A percentile compares a stretch with the other conserved stretches of the same genome.
These are phyloP conservation scores for Ormosia semicastrata DNA, from an alignment of 306 rosid species.

Conservation along the genomic window DNA sequence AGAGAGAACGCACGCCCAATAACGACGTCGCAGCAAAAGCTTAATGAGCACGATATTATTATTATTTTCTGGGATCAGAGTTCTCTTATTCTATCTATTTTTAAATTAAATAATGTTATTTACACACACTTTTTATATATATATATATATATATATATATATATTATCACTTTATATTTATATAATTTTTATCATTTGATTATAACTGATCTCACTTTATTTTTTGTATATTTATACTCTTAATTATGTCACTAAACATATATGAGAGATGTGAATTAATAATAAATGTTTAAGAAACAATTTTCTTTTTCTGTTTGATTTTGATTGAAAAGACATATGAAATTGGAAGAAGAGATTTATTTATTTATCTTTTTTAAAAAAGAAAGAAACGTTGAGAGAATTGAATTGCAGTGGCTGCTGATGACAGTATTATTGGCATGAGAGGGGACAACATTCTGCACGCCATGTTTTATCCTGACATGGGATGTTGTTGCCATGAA, in stretches of 20 bases:
- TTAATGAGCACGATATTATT: not conserved
- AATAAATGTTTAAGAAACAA: too few relatives aligned
- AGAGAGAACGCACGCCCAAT: not conserved
- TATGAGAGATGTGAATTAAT: not conserved
- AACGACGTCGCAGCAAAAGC: not conserved
- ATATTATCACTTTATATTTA: too few relatives aligned
- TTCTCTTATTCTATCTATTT: not conserved
- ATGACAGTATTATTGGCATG: constrained; percentile 29
- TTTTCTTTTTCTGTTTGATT: not conserved
- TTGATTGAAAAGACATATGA: not conserved
- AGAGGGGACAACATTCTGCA: constrained; percentile 47
- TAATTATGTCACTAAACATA: not conserved
- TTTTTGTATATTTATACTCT: too few relatives aligned
- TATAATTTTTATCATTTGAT: too few relatives aligned
- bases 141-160: too few relatives aligned
- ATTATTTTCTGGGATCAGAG: not conserved
- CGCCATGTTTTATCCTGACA: constrained; percentile 37
- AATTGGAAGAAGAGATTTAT: not conserved
- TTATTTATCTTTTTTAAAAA: not conserved
- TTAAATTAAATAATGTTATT: not conserved
- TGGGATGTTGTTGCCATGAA: constrained; percentile 46
- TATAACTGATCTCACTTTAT: too few relatives aligned
- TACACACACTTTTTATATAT: too few relatives aligned
- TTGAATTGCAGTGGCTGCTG: constrained; percentile 19
- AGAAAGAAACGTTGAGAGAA: not conserved